A percentile compares a stretch with the other conserved stretches of the same genome.
phyloP scores from a whole-genome alignment of 2,329 filamentous ascomycete species.

The Acarospora socialis region DNA sequence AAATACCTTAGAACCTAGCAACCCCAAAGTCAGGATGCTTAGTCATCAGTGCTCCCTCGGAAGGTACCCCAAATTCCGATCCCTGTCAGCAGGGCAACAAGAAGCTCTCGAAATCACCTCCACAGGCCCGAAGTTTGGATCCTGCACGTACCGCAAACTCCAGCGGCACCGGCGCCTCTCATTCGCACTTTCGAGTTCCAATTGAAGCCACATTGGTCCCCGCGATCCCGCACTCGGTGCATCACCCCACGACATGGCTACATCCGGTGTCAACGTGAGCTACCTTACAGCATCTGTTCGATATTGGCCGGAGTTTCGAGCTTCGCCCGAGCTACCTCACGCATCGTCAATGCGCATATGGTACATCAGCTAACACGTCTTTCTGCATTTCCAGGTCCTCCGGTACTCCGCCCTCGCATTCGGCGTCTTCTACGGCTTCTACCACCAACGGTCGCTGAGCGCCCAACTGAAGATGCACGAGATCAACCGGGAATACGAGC shows the following conservation, averaged over 20 bases:
- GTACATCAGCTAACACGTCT: slow-evolving; percentile 3
- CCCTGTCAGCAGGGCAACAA: no score
- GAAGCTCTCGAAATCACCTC: no score
- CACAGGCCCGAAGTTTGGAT: not conserved
- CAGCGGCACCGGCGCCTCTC: slow-evolving; percentile 11
- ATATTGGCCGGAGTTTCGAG: not conserved
- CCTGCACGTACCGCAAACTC: not conserved
- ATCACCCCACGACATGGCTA: slow-evolving; percentile 41
- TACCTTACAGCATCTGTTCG: not conserved
- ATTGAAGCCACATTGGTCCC: no score
- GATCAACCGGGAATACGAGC: slow-evolving; percentile 69
- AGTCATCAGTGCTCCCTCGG: no score
- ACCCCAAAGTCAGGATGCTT: no score
- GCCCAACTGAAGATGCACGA: slow-evolving; percentile 55
- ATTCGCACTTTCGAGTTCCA: slow-evolving; percentile 24
- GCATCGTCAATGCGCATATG: not conserved
- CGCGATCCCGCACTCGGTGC: slow-evolving; percentile 30
- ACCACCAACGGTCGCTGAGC: slow-evolving; percentile 74
- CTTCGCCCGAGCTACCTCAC: not conserved
- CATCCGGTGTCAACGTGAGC: slow-evolving; percentile 51
- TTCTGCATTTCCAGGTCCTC: slow-evolving; percentile 54
- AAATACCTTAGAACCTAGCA: no score
- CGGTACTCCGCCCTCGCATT: slow-evolving; percentile 88
- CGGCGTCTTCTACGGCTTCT: slow-evolving; percentile 90
- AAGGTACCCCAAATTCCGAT: no score